Base-by-base conservation (phyloP, 2,329 filamentous ascomycete genomes). In the Pseudohalonectria lignicola region DNA sequence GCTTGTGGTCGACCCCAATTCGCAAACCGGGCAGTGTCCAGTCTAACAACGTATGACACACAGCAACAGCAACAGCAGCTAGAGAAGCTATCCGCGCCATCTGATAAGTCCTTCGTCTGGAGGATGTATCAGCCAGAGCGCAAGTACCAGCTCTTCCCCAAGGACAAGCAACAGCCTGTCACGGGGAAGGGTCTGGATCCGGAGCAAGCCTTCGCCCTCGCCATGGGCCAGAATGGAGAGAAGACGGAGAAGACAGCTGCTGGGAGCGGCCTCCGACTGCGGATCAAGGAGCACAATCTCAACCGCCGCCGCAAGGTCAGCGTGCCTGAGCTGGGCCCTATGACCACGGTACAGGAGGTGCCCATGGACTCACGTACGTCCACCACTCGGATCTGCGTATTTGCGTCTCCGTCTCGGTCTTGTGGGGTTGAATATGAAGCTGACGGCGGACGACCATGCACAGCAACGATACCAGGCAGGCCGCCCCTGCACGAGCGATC, bases 301-400 rank as follows among this genome's bases (percentile, higher is more conserved):
- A 64, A 59, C 36, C 64, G 76, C 43, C 67, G 77, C 48, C 69
- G 76, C 45, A 82, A 82, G 51, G 62, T 74, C 47, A 80, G 72
- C 55, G 70, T 79, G 12, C 71, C 75, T 9, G 79, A 82, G 43
- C 55, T 80, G 35, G 77, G 74, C 2, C 75, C 74, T 25, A 79
- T 81, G 76, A 79, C 76, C 5, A 81, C 77, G 2, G 77, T 82
- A 12, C 76, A 81, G 45, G 78, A 82, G 51, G 58, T 70, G 35
- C 56, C 74, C 37, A 81, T 82, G 76, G 79, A 83, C 57, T 82
- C 79, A 49, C 79, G 79, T 83, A 64, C 62, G 78, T 64, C 37
- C 12, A 26, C 20, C 16, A 9, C 26, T 19, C 33, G n/a, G n/a
- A n/a, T n/a, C n/a, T n/a, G n/a, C n/a, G n/a, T n/a, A n/a, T n/a